Evolutionary conservation across 2,329 filamentous ascomycete genomes (phyloP).

Genomic region (Aspergillus glaucus): DNA sequence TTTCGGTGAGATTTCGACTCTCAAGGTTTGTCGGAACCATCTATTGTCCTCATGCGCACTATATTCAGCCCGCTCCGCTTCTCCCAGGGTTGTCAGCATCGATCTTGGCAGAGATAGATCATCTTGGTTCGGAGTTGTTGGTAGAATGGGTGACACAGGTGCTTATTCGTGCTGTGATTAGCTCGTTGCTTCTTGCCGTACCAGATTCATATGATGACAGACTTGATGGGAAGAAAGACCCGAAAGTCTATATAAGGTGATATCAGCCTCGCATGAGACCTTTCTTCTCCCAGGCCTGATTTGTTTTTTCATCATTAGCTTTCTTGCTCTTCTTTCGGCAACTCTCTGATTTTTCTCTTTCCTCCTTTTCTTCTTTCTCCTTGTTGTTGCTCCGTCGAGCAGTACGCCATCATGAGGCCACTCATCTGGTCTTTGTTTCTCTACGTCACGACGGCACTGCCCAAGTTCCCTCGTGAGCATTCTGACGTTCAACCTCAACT

Average conservation of each 20-base stretch:
- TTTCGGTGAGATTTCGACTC: background rate
- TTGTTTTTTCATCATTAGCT: background rate
- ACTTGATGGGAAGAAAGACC: background rate
- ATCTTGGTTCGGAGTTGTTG: background rate
- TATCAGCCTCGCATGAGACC: background rate
- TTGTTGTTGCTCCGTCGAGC: background rate
- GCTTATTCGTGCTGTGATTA: background rate
- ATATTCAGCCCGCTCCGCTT: background rate
- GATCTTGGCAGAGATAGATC: background rate
- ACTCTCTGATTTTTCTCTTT: background rate
- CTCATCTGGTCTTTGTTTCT: background rate
- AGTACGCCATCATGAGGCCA: background rate
- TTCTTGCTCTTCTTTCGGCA: background rate
- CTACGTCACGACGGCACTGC: background rate
- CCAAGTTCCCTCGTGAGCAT: background rate
- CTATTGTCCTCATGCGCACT: background rate
- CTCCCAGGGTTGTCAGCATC: background rate
- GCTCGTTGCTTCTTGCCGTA: background rate
- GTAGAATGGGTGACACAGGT: background rate
- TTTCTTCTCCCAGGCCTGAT: background rate
- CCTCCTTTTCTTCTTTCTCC: background rate
- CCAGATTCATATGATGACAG: no score
- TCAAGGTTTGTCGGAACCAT: background rate
- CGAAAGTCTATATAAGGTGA: background rate
- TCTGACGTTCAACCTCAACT: background rate